Percentiles rank a stretch among this genome's conserved stretches.
Conservation (phyloP, 495 filamentous ascomycete genomes). For the Daldinia grandis region DNA sequence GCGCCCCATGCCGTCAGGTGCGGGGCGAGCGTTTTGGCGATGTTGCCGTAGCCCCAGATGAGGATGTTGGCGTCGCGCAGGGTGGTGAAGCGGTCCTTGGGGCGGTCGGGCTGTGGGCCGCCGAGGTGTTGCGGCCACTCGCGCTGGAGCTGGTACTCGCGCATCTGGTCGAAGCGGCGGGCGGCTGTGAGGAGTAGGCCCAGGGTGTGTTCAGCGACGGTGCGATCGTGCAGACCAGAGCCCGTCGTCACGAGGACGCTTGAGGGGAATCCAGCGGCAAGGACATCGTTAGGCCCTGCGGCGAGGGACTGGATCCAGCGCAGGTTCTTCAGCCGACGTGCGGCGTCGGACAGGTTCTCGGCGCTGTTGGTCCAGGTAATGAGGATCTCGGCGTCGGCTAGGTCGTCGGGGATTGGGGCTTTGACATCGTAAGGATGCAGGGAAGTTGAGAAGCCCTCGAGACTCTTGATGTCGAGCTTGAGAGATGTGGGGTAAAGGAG, state of each 20-base stretch:
- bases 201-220: conserved; percentile 67
- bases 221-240: conserved; percentile 67
- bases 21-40: conserved; percentile 77
- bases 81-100: conserved; percentile 58
- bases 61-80: conserved; percentile 59
- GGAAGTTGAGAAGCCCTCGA: conserved; percentile 61
- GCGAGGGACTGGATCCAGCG: conserved; percentile 69
- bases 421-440: conserved; percentile 65
- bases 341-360: conserved; percentile 62
- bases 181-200: conserved; percentile 61
- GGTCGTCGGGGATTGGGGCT: conserved; percentile 58
- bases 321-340: conserved; percentile 57
- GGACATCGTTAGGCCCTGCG: conserved; percentile 69
- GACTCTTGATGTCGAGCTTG: conserved; percentile 55
- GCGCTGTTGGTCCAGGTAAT: conserved; percentile 66
- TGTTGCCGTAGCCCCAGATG: conserved; percentile 88
- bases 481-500: conserved; percentile 70
- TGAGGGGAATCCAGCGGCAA: conserved; percentile 61
- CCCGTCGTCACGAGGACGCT: conserved; percentile 60
- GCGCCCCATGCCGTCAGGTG: conserved; percentile 68
- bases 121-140: conserved; percentile 67
- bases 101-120: conserved; percentile 62
- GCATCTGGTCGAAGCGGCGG: conserved; percentile 65
- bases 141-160: conserved; percentile 61
- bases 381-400: conserved; percentile 62